These are phyloP conservation scores for Hysterium pulicare DNA, from an alignment of 2,329 filamentous ascomycete genomes.

Conservation along the genomic window DNA sequence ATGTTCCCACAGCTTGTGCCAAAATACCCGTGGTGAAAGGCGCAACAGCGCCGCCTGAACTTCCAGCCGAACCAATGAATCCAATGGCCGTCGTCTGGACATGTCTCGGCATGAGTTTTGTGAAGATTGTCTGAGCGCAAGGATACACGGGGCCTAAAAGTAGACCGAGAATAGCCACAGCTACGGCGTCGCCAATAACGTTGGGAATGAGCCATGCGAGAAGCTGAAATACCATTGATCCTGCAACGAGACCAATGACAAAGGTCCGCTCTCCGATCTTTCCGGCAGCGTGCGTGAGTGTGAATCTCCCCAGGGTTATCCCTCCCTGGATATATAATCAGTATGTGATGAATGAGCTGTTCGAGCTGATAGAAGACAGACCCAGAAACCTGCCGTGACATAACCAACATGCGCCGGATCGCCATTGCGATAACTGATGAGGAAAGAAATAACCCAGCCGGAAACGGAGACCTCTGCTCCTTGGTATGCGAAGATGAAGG, in stretches of 20 bases:
- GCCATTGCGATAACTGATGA: slow-evolving; percentile 69
- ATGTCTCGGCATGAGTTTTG: slow-evolving; percentile 55
- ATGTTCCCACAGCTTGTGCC: slow-evolving; percentile 61
- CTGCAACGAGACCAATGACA: slow-evolving; percentile 60
- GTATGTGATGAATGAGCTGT: background rate
- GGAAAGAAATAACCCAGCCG: slow-evolving; percentile 83
- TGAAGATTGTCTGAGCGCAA: slow-evolving; percentile 64
- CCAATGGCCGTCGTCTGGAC: slow-evolving; percentile 63
- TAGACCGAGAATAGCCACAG: slow-evolving; percentile 62
- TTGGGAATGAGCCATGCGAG: slow-evolving; percentile 77
- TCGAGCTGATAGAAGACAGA: slow-evolving; percentile 36
- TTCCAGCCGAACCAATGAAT: slow-evolving; percentile 67
- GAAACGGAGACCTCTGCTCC: slow-evolving; percentile 80
- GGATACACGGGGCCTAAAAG: slow-evolving; percentile 78
- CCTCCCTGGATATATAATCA: slow-evolving; percentile 53
- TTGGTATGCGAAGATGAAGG: slow-evolving; percentile 85
- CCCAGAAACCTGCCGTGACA: slow-evolving; percentile 68
- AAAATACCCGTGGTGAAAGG: slow-evolving; percentile 65
- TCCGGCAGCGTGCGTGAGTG: slow-evolving; percentile 64
- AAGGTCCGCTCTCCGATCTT: slow-evolving; percentile 67
- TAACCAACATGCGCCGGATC: slow-evolving; percentile 72
- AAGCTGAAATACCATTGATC: slow-evolving; percentile 66
- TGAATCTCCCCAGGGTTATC: slow-evolving; percentile 72
- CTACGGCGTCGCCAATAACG: slow-evolving; percentile 53
- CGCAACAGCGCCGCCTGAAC: slow-evolving; percentile 64